Conservation (phyloP, 345 rosid species). For the Sapria himalayana region DNA sequence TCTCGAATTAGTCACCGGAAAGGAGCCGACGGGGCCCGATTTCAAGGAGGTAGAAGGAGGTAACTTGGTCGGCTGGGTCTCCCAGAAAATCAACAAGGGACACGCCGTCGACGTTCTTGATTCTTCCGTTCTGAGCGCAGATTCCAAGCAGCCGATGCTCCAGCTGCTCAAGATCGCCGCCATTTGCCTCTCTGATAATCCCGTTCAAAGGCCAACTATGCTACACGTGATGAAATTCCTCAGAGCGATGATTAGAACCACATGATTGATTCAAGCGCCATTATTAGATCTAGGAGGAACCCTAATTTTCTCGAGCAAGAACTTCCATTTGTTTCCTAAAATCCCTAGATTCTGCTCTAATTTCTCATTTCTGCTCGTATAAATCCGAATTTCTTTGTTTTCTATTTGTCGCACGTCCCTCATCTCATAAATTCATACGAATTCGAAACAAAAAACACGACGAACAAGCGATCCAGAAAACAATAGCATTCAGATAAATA, state of each 20-base stretch:
- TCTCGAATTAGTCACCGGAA: conserved; percentile 68
- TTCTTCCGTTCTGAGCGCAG: conserved; percentile 19
- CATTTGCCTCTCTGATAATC: conserved; percentile 45
- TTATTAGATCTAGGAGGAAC: too few species aligned
- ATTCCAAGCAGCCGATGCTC: conserved; percentile 38
- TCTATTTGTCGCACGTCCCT: too few species aligned
- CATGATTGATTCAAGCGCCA: too few species aligned
- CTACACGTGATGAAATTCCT: conserved; percentile 33
- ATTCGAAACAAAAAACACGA: neutral
- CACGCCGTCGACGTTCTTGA: conserved; percentile 51
- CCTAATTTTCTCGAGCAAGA: too few species aligned
- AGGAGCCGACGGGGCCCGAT: conserved; percentile 88
- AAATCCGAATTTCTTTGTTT: too few species aligned
- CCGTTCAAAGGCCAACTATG: conserved; percentile 63
- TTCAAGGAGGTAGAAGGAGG: conserved; percentile 89
- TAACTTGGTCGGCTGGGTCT: conserved; percentile 76
- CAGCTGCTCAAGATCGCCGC: conserved; percentile 43
- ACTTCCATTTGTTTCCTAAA: too few species aligned
- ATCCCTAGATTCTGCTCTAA: too few species aligned
- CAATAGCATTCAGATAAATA: conserved; percentile 7
- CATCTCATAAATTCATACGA: too few species aligned
- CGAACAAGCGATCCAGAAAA: neutral
- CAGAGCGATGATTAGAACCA: too few species aligned
- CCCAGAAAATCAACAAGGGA: conserved; percentile 47
- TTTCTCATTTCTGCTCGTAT: too few species aligned